phyloP scores from a whole-genome alignment of 768 basidiomycete species.

The Tylopilus plumbeoviolaceoides region DNA sequence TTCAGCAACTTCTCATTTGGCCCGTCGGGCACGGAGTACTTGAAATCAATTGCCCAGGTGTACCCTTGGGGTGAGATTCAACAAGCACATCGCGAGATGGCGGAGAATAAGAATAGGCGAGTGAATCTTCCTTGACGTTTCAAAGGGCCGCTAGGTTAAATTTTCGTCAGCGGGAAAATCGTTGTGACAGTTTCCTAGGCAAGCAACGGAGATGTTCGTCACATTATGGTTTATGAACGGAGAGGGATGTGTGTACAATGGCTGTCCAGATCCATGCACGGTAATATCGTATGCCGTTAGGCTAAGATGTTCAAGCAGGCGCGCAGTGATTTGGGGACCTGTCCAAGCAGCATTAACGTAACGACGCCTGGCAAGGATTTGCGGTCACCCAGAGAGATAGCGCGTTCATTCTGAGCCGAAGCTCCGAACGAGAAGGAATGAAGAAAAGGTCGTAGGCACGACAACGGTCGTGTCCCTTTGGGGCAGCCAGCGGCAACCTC shows the following conservation, averaged over 20 bases:
- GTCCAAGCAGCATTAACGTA: background rate
- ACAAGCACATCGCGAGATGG: conserved; percentile 82
- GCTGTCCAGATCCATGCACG: background rate
- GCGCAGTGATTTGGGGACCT: background rate
- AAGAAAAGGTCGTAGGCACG: conserved; percentile 7
- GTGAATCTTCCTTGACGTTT: conserved; percentile 11
- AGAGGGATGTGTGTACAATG: background rate
- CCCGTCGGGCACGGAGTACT: conserved; percentile 11
- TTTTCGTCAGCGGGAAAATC: conserved; percentile 30
- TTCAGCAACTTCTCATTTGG: conserved; percentile 10
- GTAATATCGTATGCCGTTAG: background rate
- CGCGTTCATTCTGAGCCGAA: background rate
- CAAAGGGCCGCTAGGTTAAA: background rate
- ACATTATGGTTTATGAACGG: conserved; percentile 1
- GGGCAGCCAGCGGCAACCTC: background rate
- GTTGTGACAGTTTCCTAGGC: conserved; percentile 24
- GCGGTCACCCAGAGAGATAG: background rate
- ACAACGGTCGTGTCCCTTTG: background rate
- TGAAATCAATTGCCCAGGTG: conserved; percentile 41
- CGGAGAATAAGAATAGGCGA: conserved; percentile 58
- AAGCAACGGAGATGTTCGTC: conserved; percentile 8
- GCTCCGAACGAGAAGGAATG: conserved; percentile 1
- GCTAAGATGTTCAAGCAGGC: background rate
- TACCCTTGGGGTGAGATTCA: conserved; percentile 79
- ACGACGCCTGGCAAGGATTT: background rate